Evolutionary conservation across 2,329 filamentous ascomycete genomes (phyloP).

Genomic region (Alternaria rosae): DNA sequence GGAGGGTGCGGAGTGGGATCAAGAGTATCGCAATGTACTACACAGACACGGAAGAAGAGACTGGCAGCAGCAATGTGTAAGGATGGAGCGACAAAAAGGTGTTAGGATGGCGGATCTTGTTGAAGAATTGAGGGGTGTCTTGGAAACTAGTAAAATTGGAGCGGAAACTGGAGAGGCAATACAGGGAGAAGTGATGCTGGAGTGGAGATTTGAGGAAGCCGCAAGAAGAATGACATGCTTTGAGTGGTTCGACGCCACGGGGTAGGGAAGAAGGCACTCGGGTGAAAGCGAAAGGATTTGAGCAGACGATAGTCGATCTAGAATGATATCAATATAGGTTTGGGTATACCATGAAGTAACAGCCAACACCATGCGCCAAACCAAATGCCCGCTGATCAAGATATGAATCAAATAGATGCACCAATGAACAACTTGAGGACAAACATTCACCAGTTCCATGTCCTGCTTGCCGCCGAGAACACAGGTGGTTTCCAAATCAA

Average conservation of each 20-base stretch:
- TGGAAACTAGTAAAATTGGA: background rate
- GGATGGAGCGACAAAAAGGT: conserved; percentile 15
- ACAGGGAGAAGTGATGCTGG: conserved; percentile 10
- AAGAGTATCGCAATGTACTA: conserved; percentile 3
- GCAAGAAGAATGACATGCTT: background rate
- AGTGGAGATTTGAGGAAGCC: conserved; percentile 14
- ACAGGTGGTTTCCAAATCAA: conserved; percentile 97
- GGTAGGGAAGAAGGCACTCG: background rate
- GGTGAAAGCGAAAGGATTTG: background rate
- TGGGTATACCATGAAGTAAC: conserved; percentile 1
- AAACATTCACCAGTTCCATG: conserved; percentile 83
- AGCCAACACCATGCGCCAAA: background rate
- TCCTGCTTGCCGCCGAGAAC: conserved; percentile 86
- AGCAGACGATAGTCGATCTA: background rate
- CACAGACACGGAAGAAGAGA: background rate
- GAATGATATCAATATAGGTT: background rate
- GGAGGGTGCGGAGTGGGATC: conserved; percentile 9
- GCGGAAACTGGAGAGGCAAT: background rate
- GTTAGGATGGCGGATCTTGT: conserved; percentile 20
- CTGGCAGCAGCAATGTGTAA: conserved; percentile 10
- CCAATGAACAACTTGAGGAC: background rate
- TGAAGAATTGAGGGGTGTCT: conserved; percentile 16
- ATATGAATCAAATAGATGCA: background rate
- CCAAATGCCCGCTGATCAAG: background rate
- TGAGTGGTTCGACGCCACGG: background rate